Percentiles rank a stretch among this genome's conserved stretches.
These are phyloP conservation scores for Saccharomycopsis selenospora DNA, from an alignment of 805 yeast genomes.

Conservation along the genomic window DNA sequence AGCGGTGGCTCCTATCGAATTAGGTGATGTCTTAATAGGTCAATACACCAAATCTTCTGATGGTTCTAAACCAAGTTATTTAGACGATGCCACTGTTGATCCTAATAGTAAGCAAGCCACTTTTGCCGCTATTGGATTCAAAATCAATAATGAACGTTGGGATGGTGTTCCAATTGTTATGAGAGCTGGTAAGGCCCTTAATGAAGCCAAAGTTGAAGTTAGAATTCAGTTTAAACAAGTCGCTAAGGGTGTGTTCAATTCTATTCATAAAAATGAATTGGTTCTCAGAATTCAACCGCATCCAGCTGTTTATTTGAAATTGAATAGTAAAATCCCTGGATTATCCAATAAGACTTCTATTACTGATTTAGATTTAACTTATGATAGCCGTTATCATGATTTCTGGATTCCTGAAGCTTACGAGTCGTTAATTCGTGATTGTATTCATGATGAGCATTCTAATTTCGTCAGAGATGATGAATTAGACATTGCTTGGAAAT, in stretches of 20 bases:
- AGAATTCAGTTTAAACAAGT: slow-evolving; percentile 88
- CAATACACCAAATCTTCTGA: slow-evolving; percentile 83
- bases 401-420: slow-evolving; percentile 98
- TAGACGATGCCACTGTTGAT: slow-evolving; percentile 87
- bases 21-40: slow-evolving; percentile 67
- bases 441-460: slow-evolving; percentile 86
- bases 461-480: slow-evolving; percentile 98
- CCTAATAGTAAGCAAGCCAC: slow-evolving; percentile 82
- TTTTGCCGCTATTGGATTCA: slow-evolving; percentile 75
- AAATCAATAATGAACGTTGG: slow-evolving; percentile 92
- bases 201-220: slow-evolving; percentile 90
- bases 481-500: slow-evolving; percentile 84
- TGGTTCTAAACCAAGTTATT: slow-evolving; percentile 82
- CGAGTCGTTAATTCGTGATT: slow-evolving; percentile 90
- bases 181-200: slow-evolving; percentile 97
- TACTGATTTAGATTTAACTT: slow-evolving; percentile 87
- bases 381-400: slow-evolving; percentile 70
- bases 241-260: slow-evolving; percentile 71
- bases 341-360: slow-evolving; percentile 71
- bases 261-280: slow-evolving; percentile 84
- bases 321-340: slow-evolving; percentile 93
- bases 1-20: slow-evolving; percentile 63
- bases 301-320: slow-evolving; percentile 88
- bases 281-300: slow-evolving; percentile 92
- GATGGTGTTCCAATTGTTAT: slow-evolving; percentile 94